Percentiles rank a stretch among this genome's conserved stretches.
Evolutionary conservation across 108 stramenopile genomes (phyloP).

Genomic region (Cylindrotheca fusiformis): DNA sequence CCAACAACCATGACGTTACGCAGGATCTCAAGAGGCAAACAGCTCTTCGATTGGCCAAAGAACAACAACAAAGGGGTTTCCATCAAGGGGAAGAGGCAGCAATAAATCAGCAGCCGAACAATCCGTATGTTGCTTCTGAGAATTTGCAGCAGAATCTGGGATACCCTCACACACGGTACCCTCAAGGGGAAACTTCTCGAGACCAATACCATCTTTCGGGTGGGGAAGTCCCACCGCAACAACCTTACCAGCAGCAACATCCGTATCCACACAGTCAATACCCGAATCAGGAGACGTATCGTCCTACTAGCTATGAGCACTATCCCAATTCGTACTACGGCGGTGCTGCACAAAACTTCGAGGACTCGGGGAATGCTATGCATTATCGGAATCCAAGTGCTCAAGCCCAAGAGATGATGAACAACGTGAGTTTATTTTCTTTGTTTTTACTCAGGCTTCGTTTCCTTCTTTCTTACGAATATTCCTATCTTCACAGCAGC

Average conservation of each 20-base stretch:
- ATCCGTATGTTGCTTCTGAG: too few relatives aligned
- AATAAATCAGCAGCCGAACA: not conserved
- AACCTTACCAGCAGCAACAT: not conserved
- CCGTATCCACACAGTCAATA: not conserved
- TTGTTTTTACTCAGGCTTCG: too few relatives aligned
- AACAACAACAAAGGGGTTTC: slow-evolving; percentile 46
- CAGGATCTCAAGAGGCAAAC: slow-evolving; percentile 81
- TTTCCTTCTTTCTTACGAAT: too few relatives aligned
- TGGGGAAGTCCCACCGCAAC: not conserved
- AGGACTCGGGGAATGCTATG: not conserved
- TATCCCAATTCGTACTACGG: not conserved
- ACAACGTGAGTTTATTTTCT: too few relatives aligned
- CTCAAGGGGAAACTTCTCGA: not conserved
- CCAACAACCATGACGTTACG: not conserved
- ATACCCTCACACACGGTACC: not conserved
- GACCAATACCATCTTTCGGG: not conserved
- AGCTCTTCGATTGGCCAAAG: slow-evolving; percentile 56
- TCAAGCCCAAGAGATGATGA: not conserved
- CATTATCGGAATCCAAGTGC: not conserved
- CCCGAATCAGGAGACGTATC: not conserved
- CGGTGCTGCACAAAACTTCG: not conserved
- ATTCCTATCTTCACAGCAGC: not conserved
- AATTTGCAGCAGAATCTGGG: not conserved
- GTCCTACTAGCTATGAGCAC: not conserved
- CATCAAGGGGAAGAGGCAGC: not conserved